A percentile compares a stretch with the other conserved stretches of the same genome.
These are phyloP conservation scores for Macrolepiota dolichaula DNA, from an alignment of 768 basidiomycete species.

Conservation along the genomic window DNA sequence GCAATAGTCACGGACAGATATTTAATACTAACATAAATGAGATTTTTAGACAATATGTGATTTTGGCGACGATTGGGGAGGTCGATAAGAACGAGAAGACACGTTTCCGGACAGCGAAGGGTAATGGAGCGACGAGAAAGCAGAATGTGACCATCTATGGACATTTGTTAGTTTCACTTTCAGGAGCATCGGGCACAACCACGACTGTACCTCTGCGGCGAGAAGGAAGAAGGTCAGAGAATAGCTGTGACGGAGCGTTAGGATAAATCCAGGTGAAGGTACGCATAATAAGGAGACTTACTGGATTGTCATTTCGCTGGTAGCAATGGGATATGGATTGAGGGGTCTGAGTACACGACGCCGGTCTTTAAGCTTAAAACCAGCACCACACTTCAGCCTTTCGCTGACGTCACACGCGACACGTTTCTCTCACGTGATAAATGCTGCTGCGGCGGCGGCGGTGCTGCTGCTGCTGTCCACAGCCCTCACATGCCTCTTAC, in stretches of 20 bases:
- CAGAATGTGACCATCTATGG: constrained; percentile 79
- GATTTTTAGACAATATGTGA: constrained; percentile 91
- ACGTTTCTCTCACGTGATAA: constrained; percentile 9
- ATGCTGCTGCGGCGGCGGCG: background rate
- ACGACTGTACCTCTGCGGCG: constrained; percentile 56
- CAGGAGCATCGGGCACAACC: background rate
- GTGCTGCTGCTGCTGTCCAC: background rate
- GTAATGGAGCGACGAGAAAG: constrained; percentile 81
- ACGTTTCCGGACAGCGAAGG: constrained; percentile 65
- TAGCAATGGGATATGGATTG: background rate
- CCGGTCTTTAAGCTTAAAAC: background rate
- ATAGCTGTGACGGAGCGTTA: constrained; percentile 51
- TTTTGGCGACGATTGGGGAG: constrained; percentile 69
- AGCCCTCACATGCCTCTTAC: background rate
- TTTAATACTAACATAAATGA: constrained; percentile 74
- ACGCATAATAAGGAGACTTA: background rate
- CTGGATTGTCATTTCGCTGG: constrained; percentile 15
- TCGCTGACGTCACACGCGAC: constrained; percentile 5
- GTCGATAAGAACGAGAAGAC: constrained; percentile 73
- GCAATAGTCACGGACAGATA: background rate
- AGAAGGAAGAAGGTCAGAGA: constrained; percentile 78
- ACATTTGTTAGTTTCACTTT: background rate
- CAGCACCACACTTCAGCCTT: background rate
- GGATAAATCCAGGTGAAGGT: background rate
- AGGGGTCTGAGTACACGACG: background rate